Conservation (phyloP, 805 yeast genomes). For the Kuraishia piskuri region DNA sequence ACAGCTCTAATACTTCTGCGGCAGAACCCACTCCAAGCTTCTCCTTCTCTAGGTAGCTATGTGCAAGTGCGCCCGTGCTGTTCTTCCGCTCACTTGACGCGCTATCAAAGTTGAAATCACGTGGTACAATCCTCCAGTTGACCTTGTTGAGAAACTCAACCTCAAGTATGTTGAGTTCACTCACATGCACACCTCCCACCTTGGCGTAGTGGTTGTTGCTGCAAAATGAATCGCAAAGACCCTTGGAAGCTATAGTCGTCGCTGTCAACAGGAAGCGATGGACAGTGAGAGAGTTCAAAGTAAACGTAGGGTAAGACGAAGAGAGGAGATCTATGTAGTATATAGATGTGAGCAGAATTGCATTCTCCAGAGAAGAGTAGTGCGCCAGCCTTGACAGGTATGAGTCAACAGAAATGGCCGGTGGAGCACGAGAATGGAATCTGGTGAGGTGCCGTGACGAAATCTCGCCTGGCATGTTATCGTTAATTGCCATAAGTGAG, state of each 20-base stretch:
- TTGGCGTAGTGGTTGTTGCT: slow-evolving; percentile 91
- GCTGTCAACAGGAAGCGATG: slow-evolving; percentile 88
- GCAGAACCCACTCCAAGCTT: slow-evolving; percentile 22
- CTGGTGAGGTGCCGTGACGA: slow-evolving; percentile 53
- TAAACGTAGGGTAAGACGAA: slow-evolving; percentile 68
- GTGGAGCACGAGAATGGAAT: slow-evolving; percentile 91
- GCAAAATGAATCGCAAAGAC: slow-evolving; percentile 88
- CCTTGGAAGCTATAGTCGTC: slow-evolving; percentile 84
- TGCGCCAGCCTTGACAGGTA: slow-evolving; percentile 71
- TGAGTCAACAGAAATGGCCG: slow-evolving; percentile 71
- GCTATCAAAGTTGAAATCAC: slow-evolving; percentile 28
- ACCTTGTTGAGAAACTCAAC: slow-evolving; percentile 79
- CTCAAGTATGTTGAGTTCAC: slow-evolving; percentile 80
- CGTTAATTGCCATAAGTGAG: slow-evolving; percentile 70
- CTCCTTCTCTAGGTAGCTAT: slow-evolving; percentile 18
- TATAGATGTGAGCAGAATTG: slow-evolving; percentile 73
- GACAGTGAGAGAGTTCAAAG: slow-evolving; percentile 84
- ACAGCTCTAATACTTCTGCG: slow-evolving; percentile 34
- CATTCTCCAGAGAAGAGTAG: slow-evolving; percentile 79
- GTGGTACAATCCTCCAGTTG: slow-evolving; percentile 68
- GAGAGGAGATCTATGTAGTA: slow-evolving; percentile 85
- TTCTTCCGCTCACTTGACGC: slow-evolving; percentile 9
- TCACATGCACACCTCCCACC: slow-evolving; percentile 86
- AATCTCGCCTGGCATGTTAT: slow-evolving; percentile 26
- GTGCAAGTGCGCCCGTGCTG: slow-evolving; percentile 16